Conservation (phyloP, 352 stramenopile species). For the Phytophthora kernoviae region DNA sequence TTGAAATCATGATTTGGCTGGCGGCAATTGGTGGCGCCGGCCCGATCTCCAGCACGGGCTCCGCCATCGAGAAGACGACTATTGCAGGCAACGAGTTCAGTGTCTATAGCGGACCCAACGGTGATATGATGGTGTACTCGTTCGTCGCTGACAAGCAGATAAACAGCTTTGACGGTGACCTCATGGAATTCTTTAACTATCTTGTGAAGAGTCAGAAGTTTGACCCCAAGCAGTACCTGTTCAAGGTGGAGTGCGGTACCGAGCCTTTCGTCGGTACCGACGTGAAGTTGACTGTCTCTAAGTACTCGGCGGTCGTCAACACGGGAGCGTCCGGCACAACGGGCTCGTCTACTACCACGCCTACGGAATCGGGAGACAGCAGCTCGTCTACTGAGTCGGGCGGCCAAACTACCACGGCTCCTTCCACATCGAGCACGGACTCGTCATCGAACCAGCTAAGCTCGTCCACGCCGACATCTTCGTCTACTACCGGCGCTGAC, state of each 20-base stretch:
- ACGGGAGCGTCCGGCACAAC: constrained; percentile 8
- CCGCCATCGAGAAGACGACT: constrained; percentile 32
- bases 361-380: constrained; percentile 11
- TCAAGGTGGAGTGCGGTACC: constrained; percentile 45
- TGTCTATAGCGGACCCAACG: constrained; percentile 40
- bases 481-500: neutral
- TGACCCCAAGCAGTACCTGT: constrained; percentile 40
- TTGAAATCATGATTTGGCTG: constrained; percentile 57
- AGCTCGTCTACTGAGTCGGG: constrained; percentile 9
- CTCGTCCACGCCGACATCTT: neutral
- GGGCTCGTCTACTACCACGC: constrained; percentile 10
- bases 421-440: constrained; percentile 4
- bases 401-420: constrained; percentile 17
- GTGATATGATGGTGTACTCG: constrained; percentile 45
- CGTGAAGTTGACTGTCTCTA: constrained; percentile 33
- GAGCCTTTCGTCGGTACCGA: constrained; percentile 40
- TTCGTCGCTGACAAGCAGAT: constrained; percentile 40
- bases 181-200: constrained; percentile 47
- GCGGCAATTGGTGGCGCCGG: constrained; percentile 38
- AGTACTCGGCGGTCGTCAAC: constrained; percentile 36
- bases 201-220: constrained; percentile 33
- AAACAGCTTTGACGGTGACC: constrained; percentile 35
- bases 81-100: constrained; percentile 33
- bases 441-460: neutral
- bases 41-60: constrained; percentile 42